A percentile compares a stretch with the other conserved stretches of the same genome.
phyloP scores from a whole-genome alignment of 257 asterid genomes.

The Scutellaria minor region DNA sequence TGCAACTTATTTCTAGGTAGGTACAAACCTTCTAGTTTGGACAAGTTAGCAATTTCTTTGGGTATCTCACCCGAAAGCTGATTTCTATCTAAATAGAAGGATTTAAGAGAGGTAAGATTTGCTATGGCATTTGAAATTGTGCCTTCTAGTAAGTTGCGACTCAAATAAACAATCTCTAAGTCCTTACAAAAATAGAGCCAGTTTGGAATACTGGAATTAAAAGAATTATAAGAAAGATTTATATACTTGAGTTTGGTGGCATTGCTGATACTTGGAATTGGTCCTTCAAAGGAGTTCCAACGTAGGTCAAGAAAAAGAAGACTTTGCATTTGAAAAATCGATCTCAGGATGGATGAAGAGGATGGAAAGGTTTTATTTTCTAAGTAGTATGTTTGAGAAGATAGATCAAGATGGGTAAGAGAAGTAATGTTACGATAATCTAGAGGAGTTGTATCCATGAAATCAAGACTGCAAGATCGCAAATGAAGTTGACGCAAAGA shows the following conservation, averaged over 20 bases:
- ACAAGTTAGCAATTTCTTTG: no score
- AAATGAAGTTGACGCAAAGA: constrained; percentile 23
- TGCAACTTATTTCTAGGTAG: no score
- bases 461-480: neutral
- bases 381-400: neutral
- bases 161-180: neutral
- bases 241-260: constrained; percentile 29
- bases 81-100: constrained; percentile 22
- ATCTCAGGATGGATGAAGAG: neutral
- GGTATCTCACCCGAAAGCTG: constrained; percentile 30
- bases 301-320: constrained; percentile 23
- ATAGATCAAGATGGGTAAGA: no score
- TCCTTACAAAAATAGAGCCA: constrained; percentile 35
- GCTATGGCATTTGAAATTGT: constrained; percentile 31
- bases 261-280: constrained; percentile 20
- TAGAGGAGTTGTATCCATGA: neutral
- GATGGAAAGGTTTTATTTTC: no score
- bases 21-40: no score
- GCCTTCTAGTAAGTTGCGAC: constrained; percentile 20
- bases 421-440: no score
- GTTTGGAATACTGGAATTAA: constrained; percentile 40
- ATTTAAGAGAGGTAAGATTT: constrained; percentile 38
- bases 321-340: constrained; percentile 33
- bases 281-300: neutral
- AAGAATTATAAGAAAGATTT: constrained; percentile 12